Conservation (phyloP, 1,139 yeast species). For the Geotrichum bryndzae region DNA sequence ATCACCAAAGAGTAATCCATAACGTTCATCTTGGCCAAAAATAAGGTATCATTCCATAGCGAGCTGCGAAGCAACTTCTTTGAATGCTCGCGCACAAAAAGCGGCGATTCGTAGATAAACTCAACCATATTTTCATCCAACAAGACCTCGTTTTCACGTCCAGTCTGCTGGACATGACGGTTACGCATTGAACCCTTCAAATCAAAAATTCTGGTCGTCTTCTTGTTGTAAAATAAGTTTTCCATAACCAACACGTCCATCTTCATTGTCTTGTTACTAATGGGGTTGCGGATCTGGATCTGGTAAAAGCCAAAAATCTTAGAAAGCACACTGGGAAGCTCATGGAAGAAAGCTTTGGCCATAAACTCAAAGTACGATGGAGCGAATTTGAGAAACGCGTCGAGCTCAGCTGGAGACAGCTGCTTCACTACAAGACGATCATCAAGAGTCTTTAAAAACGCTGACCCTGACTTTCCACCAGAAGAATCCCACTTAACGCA, state of each 20-base stretch:
- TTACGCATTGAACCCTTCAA: slow-evolving; percentile 97
- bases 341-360: slow-evolving; percentile 92
- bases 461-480: slow-evolving; percentile 96
- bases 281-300: slow-evolving; percentile 74
- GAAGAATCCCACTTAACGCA: slow-evolving; percentile 94
- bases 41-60: slow-evolving; percentile 88
- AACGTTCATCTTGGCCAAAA: slow-evolving; percentile 93
- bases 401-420: slow-evolving; percentile 79
- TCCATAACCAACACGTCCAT: slow-evolving; percentile 96
- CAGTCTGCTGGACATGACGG: slow-evolving; percentile 94
- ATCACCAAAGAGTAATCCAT: slow-evolving; percentile 97
- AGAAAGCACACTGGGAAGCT: slow-evolving; percentile 87
- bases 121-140: slow-evolving; percentile 98
- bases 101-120: slow-evolving; percentile 90
- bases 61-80: slow-evolving; percentile 81
- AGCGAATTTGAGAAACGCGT: slow-evolving; percentile 90
- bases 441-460: slow-evolving; percentile 82
- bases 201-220: slow-evolving; percentile 84
- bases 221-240: slow-evolving; percentile 78
- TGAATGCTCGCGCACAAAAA: slow-evolving; percentile 89
- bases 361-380: slow-evolving; percentile 95
- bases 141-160: slow-evolving; percentile 87
- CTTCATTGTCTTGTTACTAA: slow-evolving; percentile 68
- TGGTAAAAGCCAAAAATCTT: slow-evolving; percentile 95
- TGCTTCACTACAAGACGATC: slow-evolving; percentile 87